Base-by-base conservation (phyloP, 108 stramenopile genomes). In the Skeletonema menzelii region DNA sequence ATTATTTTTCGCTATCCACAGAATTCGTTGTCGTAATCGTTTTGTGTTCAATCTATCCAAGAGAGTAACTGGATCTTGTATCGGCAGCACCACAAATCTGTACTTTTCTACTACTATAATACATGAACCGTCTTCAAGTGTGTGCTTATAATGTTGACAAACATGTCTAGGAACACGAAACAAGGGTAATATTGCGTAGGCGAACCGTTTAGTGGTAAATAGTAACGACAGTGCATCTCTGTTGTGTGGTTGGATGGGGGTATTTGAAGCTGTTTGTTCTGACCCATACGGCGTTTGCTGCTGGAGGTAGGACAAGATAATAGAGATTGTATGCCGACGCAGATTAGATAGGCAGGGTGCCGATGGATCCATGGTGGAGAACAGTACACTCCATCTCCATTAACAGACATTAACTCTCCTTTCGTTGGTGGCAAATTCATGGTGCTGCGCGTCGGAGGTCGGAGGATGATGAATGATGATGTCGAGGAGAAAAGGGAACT, bases 21-120 rank as follows among this genome's bases (percentile, higher is more conserved):
- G 8, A 32, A 78, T 79, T 49, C 82, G 37, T 38, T 26, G 53
- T 20, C 74, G 69, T 69, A 88, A 82, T 63, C 88, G 71, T 17
- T 88, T 66, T 7, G 89, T 91, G 60, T 94, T 94, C 38, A 90
- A 75, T 67, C 89, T 80, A 72, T 86, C 88, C 56, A 94, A 74
- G 32, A 89, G 67, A 3, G 79, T 76, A 7, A 57, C 31, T 10
- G 93, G 84, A 83, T 91, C 89, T 67, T 91, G 89, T 14, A 87
- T 85, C 5, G 91, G 91, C 42, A 76, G 65, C 12, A 75, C 82
- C 7, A 82, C 15, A 68, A 87, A 93, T 40, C 86, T 77, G 63
- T 77, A 69, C 77, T 87, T 73, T 56, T 74, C 61, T 46, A 27
- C 24, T 20, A 63, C 44, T 20, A 49, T 37, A 28, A 27, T 42